phyloP scores from a whole-genome alignment of 768 basidiomycete species.

The Amanita fuliginea region DNA sequence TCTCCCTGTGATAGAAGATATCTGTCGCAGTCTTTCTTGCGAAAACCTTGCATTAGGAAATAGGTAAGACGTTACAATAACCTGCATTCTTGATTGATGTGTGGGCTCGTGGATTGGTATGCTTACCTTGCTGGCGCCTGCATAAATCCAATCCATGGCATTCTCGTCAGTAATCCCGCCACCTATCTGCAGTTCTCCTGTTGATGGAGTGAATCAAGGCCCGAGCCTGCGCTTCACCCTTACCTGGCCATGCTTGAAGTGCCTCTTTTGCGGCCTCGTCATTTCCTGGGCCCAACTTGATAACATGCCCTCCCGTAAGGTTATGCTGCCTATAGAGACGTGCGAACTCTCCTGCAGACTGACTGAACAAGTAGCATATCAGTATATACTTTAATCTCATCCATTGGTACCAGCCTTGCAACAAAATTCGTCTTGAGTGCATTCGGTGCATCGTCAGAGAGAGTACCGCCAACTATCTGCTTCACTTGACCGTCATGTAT shows the following conservation, averaged over 20 bases:
- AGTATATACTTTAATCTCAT: conserved; percentile 1
- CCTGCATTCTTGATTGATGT: conserved; percentile 31
- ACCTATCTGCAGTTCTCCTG: conserved; percentile 81
- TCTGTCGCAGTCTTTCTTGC: conserved; percentile 48
- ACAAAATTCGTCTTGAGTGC: conserved; percentile 83
- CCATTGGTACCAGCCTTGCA: conserved; percentile 49
- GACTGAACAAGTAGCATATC: conserved; percentile 28
- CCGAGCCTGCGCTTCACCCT: neutral
- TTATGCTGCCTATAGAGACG: conserved; percentile 58
- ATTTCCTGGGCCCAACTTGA: conserved; percentile 88
- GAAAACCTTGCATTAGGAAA: conserved; percentile 82
- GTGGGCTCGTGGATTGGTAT: neutral
- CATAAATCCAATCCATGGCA: conserved; percentile 73
- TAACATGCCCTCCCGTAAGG: conserved; percentile 86
- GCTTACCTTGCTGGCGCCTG: conserved; percentile 78
- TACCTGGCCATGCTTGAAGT: conserved; percentile 75
- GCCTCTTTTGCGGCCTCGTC: conserved; percentile 84
- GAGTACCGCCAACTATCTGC: conserved; percentile 94
- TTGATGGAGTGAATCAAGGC: conserved; percentile 7
- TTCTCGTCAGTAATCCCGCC: conserved; percentile 84
- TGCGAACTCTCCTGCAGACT: conserved; percentile 73
- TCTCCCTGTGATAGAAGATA: conserved; percentile 62
- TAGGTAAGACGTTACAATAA: conserved; percentile 96
- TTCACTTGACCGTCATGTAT: conserved; percentile 94
- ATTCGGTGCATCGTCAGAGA: conserved; percentile 55